Evolutionary conservation across 257 asterid genomes (phyloP), one percentile per base, ranked within the genome.

Genomic region (Catharanthus roseus): DNA sequence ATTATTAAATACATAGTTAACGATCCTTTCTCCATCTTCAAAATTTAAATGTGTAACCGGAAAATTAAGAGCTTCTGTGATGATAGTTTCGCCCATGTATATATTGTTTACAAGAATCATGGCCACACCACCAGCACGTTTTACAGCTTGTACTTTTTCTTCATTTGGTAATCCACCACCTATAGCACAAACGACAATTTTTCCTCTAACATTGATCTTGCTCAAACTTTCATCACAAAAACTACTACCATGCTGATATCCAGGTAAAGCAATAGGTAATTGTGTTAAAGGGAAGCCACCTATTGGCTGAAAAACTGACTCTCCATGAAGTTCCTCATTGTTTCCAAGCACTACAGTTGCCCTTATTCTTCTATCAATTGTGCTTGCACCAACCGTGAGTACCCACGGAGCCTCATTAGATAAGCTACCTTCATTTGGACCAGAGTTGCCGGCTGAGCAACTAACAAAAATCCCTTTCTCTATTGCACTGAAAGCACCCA

Each of bases 191-290:
- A 69, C 15, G 23, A 69, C 74, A 51, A 39, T 69, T 66, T 38
- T 69, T 69, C n/a, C 74, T 55, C 42, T 54, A 63, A 69, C 64
- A 53, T 21, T 36, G 10, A 31, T 69, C 33, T 36, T 69, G 50
- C 36, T 54, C 36, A 7, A 38, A 38, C 41, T 2, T 38, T 7
- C 7, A 38, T 38, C 41, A 38, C 41, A 38, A 38, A 38, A 38
- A 2, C 28, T 38, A 15, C 16, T n/a, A n/a, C n/a, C n/a, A n/a
- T n/a, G n/a, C n/a, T n/a, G n/a, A n/a, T n/a, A n/a, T n/a, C n/a
- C n/a, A n/a, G n/a, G n/a, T n/a, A n/a, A n/a, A n/a, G n/a, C n/a
- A n/a, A n/a, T n/a, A n/a, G n/a, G n/a, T n/a, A n/a, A n/a, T n/a
- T n/a, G n/a, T n/a, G n/a, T n/a, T n/a, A n/a, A n/a, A n/a, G n/a